Percentiles rank a stretch among this genome's conserved stretches.
Evolutionary conservation across 1,139 yeast species (phyloP).

Genomic region (Geotrichum reessii): DNA sequence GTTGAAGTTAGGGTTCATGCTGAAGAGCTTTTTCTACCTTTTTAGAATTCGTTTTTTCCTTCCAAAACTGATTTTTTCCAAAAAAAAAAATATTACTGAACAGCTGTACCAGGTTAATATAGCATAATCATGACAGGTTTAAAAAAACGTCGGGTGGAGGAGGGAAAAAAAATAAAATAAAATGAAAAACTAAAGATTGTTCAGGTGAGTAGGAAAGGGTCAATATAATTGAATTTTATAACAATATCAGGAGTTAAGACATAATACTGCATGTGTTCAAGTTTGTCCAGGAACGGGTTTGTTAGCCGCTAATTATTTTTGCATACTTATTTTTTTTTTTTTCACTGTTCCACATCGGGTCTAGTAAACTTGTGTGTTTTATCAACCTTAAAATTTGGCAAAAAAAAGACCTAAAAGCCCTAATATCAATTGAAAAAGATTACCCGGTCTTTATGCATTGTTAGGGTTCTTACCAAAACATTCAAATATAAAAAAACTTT

Average conservation of each 20-base stretch:
- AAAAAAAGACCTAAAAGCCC: not conserved
- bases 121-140: not conserved
- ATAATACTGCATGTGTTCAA: not conserved
- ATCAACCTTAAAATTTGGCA: not conserved
- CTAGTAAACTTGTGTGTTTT: not conserved
- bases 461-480: not conserved
- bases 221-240: not conserved
- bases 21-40: too few relatives aligned
- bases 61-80: too few relatives aligned
- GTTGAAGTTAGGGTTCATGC: not conserved
- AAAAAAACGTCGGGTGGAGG: not conserved
- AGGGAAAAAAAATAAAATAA: too few relatives aligned
- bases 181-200: not conserved
- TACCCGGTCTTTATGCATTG: not conserved
- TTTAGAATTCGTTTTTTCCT: too few relatives aligned
- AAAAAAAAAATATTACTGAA: not conserved
- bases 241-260: not conserved
- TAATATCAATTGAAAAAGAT: not conserved
- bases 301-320: not conserved
- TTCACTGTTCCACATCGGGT: not conserved
- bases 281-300: not conserved
- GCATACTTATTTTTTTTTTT: not conserved
- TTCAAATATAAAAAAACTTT: not conserved
- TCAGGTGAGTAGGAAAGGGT: not conserved
- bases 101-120: not conserved